phyloP scores from a whole-genome alignment of 2,329 filamentous ascomycete species.

The Ambrosiella beaveri region DNA sequence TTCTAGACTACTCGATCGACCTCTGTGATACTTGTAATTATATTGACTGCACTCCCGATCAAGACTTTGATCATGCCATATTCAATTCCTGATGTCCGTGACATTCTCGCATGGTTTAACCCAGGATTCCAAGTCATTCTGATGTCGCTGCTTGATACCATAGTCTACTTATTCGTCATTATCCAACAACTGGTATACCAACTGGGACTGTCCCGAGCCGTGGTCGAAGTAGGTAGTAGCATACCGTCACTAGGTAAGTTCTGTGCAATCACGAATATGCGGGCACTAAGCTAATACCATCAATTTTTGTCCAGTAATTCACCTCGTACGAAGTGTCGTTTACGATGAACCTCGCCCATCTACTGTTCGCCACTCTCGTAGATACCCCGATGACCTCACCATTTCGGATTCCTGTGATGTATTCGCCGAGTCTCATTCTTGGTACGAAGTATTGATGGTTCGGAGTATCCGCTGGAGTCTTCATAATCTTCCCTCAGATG shows the following conservation, averaged over 20 bases:
- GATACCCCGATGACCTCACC: constrained; percentile 8
- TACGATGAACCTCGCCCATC: constrained; percentile 3
- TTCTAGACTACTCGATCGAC: too few relatives aligned
- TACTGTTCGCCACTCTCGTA: constrained; percentile 6
- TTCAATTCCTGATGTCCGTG: neutral
- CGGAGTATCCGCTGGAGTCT: constrained; percentile 67
- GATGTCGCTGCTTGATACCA: neutral
- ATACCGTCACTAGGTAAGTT: constrained; percentile 52
- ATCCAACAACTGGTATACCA: constrained; percentile 10
- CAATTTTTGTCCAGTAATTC: constrained; percentile 1
- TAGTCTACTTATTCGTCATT: constrained; percentile 7
- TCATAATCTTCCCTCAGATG: constrained; percentile 46
- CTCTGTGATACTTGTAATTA: too few relatives aligned
- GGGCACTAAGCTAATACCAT: neutral
- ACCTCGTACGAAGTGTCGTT: constrained; percentile 8
- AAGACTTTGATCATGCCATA: neutral
- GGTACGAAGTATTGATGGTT: constrained; percentile 63
- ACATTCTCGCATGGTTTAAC: neutral
- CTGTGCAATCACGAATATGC: neutral
- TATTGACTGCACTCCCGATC: too few relatives aligned
- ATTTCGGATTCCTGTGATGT: constrained; percentile 16
- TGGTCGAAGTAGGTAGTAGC: constrained; percentile 19
- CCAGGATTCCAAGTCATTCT: neutral
- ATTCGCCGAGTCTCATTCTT: constrained; percentile 51
- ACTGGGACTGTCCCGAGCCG: constrained; percentile 4